A percentile compares a stretch with the other conserved stretches of the same genome.
Evolutionary conservation across 1,284 basidiomycete genomes (phyloP).

Genomic region (Pyrrhoderma noxium): DNA sequence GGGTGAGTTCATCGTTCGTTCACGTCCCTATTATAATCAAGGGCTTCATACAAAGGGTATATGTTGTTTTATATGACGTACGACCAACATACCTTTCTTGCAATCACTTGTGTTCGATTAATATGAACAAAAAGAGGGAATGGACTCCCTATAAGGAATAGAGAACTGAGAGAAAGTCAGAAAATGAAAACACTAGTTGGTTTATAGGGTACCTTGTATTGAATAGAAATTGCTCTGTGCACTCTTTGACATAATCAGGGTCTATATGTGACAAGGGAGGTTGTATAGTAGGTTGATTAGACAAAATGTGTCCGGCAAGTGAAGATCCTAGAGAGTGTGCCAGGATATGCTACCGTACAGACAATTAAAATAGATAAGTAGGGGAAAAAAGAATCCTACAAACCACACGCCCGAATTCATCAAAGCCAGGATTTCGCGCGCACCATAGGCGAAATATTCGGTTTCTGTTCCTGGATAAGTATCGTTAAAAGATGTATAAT

Average conservation of each 20-base stretch:
- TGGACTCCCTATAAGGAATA: constrained; percentile 44
- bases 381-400: constrained; percentile 7
- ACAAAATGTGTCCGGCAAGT: constrained; percentile 43
- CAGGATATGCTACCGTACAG: constrained; percentile 25
- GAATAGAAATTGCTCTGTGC: constrained; percentile 33
- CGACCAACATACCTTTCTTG: constrained; percentile 31
- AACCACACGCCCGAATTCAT: constrained; percentile 34
- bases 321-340: constrained; percentile 42
- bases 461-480: constrained; percentile 21
- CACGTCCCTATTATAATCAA: no score
- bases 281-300: constrained; percentile 42
- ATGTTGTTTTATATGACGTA: no score
- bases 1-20: constrained; percentile 36
- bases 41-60: no score
- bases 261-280: constrained; percentile 30
- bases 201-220: constrained; percentile 22
- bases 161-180: constrained; percentile 26
- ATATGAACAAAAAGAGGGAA: constrained; percentile 45
- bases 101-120: constrained; percentile 43
- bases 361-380: neutral
- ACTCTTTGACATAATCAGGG: constrained; percentile 21
- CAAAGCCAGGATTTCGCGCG: constrained; percentile 41
- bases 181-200: neutral
- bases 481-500: neutral
- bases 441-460: constrained; percentile 44